Evolutionary conservation across 2,329 filamentous ascomycete genomes (phyloP).

Genomic region (Calonectria ilicicola): DNA sequence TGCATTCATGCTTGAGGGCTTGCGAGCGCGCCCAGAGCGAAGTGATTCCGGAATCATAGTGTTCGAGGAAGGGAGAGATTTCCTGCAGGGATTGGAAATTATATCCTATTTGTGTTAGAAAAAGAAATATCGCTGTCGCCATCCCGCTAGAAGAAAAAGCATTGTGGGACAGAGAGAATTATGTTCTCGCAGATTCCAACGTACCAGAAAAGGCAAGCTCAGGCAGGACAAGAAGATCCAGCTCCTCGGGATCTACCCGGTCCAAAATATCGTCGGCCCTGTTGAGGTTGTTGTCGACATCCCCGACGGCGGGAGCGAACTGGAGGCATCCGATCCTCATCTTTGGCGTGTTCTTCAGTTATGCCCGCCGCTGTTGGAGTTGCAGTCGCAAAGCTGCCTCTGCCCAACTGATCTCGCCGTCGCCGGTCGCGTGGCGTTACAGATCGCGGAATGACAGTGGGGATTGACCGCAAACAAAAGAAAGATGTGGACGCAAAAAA

Average conservation of each 20-base stretch:
- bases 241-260: conserved; percentile 4
- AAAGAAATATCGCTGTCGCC: no score
- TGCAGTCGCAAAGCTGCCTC: background rate
- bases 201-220: conserved; percentile 18
- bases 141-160: background rate
- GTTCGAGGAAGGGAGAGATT: conserved; percentile 78
- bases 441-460: conserved; percentile 9
- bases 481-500: background rate
- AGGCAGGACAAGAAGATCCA: conserved; percentile 22
- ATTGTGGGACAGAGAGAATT: background rate
- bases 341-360: background rate
- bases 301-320: conserved; percentile 17
- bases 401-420: conserved; percentile 9
- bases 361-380: background rate
- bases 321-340: conserved; percentile 21
- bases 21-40: conserved; percentile 78
- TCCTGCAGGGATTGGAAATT: conserved; percentile 79
- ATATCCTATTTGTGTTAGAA: conserved; percentile 66
- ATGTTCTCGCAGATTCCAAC: background rate
- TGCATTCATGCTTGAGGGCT: conserved; percentile 74
- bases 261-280: conserved; percentile 14
- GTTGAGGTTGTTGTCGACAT: conserved; percentile 23
- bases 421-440: conserved; percentile 11
- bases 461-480: conserved; percentile 11
- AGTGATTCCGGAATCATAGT: conserved; percentile 72